Percentiles rank a stretch among this genome's conserved stretches.
phyloP scores from a whole-genome alignment of 129 eudicot species.

The Dittrichia graveolens region DNA sequence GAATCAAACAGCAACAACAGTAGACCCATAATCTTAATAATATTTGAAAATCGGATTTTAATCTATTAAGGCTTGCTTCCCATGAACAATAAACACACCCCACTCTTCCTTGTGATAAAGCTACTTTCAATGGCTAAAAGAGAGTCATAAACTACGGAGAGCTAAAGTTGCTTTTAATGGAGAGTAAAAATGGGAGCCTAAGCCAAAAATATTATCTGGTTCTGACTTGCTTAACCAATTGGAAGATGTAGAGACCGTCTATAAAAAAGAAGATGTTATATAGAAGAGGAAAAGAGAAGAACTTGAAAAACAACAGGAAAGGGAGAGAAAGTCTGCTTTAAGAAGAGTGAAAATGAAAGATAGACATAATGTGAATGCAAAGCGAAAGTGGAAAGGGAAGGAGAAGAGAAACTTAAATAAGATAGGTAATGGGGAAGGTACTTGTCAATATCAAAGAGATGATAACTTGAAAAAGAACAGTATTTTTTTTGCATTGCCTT shows the following conservation, averaged over 20 bases:
- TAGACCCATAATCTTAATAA: no score
- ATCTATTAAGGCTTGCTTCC: no score
- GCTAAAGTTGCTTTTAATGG: slow-evolving; percentile 17
- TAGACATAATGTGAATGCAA: no score
- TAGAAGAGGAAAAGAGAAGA: slow-evolving; percentile 15
- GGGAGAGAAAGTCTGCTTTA: not conserved
- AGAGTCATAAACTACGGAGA: slow-evolving; percentile 10
- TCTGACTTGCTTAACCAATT: not conserved
- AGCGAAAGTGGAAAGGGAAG: not conserved
- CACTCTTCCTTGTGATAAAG: no score
- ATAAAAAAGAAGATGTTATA: slow-evolving; percentile 5
- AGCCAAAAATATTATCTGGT: not conserved
- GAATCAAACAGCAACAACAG: no score
- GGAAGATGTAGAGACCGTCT: slow-evolving; percentile 13
- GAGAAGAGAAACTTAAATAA: not conserved
- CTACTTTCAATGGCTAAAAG: slow-evolving; percentile 21
- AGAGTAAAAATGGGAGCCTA: not conserved
- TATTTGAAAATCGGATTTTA: no score
- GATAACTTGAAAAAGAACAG: no score
- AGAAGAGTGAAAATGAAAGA: slow-evolving; percentile 19
- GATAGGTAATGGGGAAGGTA: not conserved
- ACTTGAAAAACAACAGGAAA: not conserved
- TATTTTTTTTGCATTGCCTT: no score
- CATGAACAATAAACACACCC: no score
- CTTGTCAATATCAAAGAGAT: not conserved